phyloP scores from a whole-genome alignment of 1,284 basidiomycete species.

The Chalciporus sp. region DNA sequence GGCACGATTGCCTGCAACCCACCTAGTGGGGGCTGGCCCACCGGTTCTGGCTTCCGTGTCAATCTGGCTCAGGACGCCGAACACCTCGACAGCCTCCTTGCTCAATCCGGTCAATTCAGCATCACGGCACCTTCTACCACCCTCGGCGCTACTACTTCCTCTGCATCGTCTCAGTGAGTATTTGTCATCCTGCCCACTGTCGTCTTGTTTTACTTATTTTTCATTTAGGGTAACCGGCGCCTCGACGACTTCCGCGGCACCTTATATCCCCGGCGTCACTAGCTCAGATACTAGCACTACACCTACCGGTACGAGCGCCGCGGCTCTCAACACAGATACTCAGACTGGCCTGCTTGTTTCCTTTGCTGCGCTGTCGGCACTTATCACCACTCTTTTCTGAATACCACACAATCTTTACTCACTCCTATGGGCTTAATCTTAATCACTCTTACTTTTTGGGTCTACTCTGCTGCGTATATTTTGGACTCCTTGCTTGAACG shows the following conservation, averaged over 20 bases:
- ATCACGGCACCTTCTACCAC: conserved; percentile 44
- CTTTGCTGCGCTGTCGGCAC: conserved; percentile 32
- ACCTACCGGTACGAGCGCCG: conserved; percentile 33
- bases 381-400: conserved; percentile 27
- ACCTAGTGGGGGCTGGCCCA: conserved; percentile 61
- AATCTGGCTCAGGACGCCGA: conserved; percentile 62
- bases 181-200: background rate
- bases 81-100: conserved; percentile 52
- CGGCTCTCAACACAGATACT: conserved; percentile 24
- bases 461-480: background rate
- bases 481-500: background rate
- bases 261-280: conserved; percentile 22
- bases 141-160: conserved; percentile 10
- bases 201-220: conserved; percentile 12
- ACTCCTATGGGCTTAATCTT: background rate
- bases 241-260: conserved; percentile 20
- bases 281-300: conserved; percentile 25
- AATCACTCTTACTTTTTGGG: background rate
- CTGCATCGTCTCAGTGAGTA: conserved; percentile 24
- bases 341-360: conserved; percentile 33
- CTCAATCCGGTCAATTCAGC: conserved; percentile 63
- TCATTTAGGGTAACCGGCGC: conserved; percentile 25
- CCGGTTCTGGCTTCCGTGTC: conserved; percentile 60
- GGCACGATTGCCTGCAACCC: conserved; percentile 43
- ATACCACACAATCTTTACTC: background rate